Evolutionary conservation across 345 rosid genomes (phyloP), one percentile per base, ranked within the genome.

Genomic region (Ceriops zippeliana): DNA sequence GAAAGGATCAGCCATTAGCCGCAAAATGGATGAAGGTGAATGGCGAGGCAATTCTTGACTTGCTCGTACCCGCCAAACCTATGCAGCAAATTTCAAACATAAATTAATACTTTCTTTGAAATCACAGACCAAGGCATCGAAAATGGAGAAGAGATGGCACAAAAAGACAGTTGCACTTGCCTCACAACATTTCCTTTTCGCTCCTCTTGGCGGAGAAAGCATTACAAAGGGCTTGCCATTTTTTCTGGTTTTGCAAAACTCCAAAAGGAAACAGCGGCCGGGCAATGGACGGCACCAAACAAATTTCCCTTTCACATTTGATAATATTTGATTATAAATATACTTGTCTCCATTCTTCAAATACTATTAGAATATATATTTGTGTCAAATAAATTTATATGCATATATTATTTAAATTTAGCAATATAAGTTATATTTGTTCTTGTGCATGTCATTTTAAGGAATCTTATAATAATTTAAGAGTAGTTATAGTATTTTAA

Each of bases 261-360:
- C 81, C 89, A 79, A 81, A 62, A 27, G 9, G 42, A 65, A 69
- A 83, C 82, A 69, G 84, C 82, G 67, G 84, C 80, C 67, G 83
- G 73, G 81, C 38, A 61, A 73, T 70, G 60, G 66, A 34, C 71
- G 76, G 79, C 74, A 24, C 17, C 59, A 8, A 38, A 28, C 24
- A 20, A 61, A 54, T 52, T 16, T 34, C 49, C 30, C 7, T 42
- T 32, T 53, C 68, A n/a, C 31, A 47, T 59, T 70, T 61, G 63
- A 61, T 54, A 62, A 4, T 2, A 1, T 38, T 62, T 63, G 30
- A 42, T 57, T 8, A 63, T 58, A 57, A 47, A 16, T 16, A 7
- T 5, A 8, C 0, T 61, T 54, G 19, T 10, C 28, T 27, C 38
- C 28, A 21, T 15, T 15, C 26, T 56, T 24, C 59, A 56, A 24